Evolutionary conservation across 768 basidiomycete genomes (phyloP).

Genomic region (Lactifluus rugatus): DNA sequence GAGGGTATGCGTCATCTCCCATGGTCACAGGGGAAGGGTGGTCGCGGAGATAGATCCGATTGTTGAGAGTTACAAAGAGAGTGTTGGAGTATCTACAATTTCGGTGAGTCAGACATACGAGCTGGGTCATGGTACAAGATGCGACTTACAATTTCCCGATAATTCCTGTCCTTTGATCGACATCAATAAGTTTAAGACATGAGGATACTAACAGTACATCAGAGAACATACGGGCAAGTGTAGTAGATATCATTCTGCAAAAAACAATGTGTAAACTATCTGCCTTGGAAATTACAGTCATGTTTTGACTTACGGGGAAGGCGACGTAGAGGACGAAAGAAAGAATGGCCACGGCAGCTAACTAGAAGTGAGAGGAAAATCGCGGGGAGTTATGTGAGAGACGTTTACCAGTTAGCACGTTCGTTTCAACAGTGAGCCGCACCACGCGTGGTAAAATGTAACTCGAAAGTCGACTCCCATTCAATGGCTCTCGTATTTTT

Average conservation of each 20-base stretch:
- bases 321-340: slow-evolving; percentile 9
- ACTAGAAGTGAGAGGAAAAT: not conserved
- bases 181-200: not conserved
- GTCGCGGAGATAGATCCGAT: slow-evolving; percentile 1
- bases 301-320: slow-evolving; percentile 7
- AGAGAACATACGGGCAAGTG: slow-evolving; percentile 1
- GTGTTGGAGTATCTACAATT: slow-evolving; percentile 3
- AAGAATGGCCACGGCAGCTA: slow-evolving; percentile 2
- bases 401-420: slow-evolving; percentile 16
- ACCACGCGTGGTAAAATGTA: slow-evolving; percentile 20
- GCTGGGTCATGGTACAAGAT: not conserved
- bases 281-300: not conserved
- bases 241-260: slow-evolving; percentile 12
- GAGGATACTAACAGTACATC: not conserved
- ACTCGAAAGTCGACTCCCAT: not conserved
- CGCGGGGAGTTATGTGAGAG: not conserved
- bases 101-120: not conserved
- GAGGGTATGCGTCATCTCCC: not conserved
- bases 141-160: slow-evolving; percentile 16
- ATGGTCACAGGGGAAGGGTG: not conserved
- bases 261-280: too few species aligned
- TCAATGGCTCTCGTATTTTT: not conserved
- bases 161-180: slow-evolving; percentile 14
- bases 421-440: slow-evolving; percentile 24
- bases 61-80: not conserved